These are phyloP conservation scores for Mortierella sp. DNA, from an alignment of 371 early-diverging fungal species.

Conservation along the genomic window DNA sequence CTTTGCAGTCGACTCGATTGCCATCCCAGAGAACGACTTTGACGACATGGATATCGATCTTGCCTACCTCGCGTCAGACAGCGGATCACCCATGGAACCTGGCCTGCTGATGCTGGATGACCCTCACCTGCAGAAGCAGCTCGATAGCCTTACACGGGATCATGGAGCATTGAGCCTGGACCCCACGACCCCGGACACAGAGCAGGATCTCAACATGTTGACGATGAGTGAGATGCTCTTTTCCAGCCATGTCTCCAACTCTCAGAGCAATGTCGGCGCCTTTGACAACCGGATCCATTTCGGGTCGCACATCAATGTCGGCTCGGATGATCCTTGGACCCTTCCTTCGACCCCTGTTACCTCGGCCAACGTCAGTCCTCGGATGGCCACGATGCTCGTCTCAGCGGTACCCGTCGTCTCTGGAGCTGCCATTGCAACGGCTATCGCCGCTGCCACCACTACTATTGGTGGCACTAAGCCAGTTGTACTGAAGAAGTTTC, in stretches of 20 bases:
- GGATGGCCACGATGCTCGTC: constrained; percentile 16
- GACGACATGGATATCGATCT: constrained; percentile 36
- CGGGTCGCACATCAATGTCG: constrained; percentile 54
- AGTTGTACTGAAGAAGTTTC: constrained; percentile 26
- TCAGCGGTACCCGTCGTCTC: background rate
- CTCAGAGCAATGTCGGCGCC: constrained; percentile 19
- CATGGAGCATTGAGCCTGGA: constrained; percentile 26
- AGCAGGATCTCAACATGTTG: constrained; percentile 30
- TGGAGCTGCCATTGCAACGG: background rate
- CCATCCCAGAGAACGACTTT: constrained; percentile 37
- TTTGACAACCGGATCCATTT: constrained; percentile 50
- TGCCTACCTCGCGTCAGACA: constrained; percentile 26
- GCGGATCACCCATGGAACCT: constrained; percentile 34
- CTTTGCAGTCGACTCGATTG: constrained; percentile 30
- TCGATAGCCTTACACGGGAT: constrained; percentile 21
- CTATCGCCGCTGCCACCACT: background rate
- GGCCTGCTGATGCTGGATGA: constrained; percentile 33
- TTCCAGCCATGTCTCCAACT: constrained; percentile 31
- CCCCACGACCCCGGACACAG: background rate
- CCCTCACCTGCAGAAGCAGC: constrained; percentile 23
- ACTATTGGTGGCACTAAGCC: background rate
- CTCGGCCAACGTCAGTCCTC: constrained; percentile 48
- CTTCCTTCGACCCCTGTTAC: constrained; percentile 35
- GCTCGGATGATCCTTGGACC: constrained; percentile 37
- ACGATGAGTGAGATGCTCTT: constrained; percentile 43